Evolutionary conservation across 176 grass and related monocot genomes (phyloP).

Genomic region (Alopecurus myosuroides): DNA sequence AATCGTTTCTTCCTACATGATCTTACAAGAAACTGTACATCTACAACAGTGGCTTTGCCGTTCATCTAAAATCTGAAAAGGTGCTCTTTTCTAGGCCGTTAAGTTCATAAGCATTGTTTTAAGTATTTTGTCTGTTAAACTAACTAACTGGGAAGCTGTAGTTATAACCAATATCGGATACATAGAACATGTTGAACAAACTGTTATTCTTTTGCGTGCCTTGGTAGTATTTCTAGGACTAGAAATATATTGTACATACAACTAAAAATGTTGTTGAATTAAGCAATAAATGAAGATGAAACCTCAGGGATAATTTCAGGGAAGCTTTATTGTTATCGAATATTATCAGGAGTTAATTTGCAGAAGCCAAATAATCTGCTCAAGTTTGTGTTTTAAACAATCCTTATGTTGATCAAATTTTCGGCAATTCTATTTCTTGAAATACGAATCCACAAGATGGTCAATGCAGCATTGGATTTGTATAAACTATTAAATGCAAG

Average conservation of each 20-base stretch:
- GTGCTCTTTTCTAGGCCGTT: constrained; percentile 24
- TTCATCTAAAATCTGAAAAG: constrained; percentile 62
- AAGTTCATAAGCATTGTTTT: not conserved
- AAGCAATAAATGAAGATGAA: not conserved
- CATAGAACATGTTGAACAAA: not conserved
- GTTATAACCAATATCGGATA: not conserved
- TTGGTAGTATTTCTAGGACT: not conserved
- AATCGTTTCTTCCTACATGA: constrained; percentile 63
- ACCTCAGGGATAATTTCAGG: not conserved
- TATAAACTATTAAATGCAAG: constrained; percentile 3
- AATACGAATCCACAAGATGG: constrained; percentile 2
- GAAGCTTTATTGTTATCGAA: not conserved
- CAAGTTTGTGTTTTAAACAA: not conserved
- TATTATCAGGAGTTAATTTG: not conserved
- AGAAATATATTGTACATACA: not conserved
- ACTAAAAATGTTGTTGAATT: not conserved
- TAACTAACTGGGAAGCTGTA: not conserved
- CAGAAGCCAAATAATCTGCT: not conserved
- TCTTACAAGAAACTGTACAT: constrained; percentile 87
- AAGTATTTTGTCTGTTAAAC: no score
- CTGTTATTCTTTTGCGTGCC: not conserved
- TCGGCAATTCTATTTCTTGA: not conserved
- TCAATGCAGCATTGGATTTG: no score
- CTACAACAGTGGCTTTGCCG: constrained; percentile 87
- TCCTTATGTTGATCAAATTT: constrained; percentile 2